Base-by-base conservation (phyloP, 441 rosid genomes). In the Geranium incanum region DNA sequence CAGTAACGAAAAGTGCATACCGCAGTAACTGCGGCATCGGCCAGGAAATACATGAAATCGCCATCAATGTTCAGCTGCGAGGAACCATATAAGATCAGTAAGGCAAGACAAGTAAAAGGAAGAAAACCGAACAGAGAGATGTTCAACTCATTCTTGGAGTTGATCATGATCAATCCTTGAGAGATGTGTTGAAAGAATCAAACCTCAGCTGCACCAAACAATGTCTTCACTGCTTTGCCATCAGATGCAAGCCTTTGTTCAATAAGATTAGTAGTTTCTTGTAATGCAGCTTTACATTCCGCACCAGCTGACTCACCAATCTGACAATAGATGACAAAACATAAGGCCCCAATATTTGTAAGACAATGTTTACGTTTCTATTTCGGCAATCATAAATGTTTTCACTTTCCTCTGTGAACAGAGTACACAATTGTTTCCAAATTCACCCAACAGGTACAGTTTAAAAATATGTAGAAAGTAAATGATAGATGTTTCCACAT, bases 11-110 rank as follows among this genome's bases (percentile, higher is more conserved):
- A n/a, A n/a, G 74, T 41, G 67, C 79, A 19, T 81, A 94, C 99
- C 67, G 89, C 97, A 18, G 48, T 71, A 59, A 82, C 98, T 59
- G 92, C 86, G 37, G 96, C 98, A 82, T 94, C 98, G 0, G 98
- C 97, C 76, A 94, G 83, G 36, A 87, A 88, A 81, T 92, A 94
- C 39, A 94, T 78, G 84, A 94, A 94, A 84, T 94, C 99, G 66
- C 91, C 89, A 82, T 94, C 93, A 55, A 85, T 78, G 68, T 83
- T 80, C 79, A 94, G 97, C 99, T 94, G 96, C 81, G 80, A 67
- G 68, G 8, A 77, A 21, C 74, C 41, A 67, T 18, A 63, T 67
- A 78, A 63, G 5, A 28, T 81, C 43, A 50, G 70, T 68, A 76
- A 18, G 63, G 12, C 60, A 33, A 66, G 67, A 71, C 38, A 39